These are phyloP conservation scores for Echeveria elegans DNA, from an alignment of 164 flowering plant species.

Conservation along the genomic window DNA sequence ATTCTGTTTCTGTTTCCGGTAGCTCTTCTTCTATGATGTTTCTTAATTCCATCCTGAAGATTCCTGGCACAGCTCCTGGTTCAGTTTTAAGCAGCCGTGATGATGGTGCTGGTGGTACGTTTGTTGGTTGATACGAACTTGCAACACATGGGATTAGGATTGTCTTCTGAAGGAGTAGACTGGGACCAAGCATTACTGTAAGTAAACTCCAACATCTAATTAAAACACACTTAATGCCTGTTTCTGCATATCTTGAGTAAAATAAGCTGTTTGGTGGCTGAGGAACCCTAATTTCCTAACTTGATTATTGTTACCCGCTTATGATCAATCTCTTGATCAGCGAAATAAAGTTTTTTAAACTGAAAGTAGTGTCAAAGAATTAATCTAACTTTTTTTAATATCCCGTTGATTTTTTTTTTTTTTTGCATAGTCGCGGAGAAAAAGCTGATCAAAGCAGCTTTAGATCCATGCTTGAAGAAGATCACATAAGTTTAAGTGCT, in stretches of 20 bases:
- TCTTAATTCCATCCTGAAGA: not conserved
- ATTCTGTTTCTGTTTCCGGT: not conserved
- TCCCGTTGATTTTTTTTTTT: not conserved
- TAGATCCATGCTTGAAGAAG: slow-evolving; percentile 44
- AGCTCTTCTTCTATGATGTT: not conserved
- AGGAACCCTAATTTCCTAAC: not conserved
- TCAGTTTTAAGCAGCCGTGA: not conserved
- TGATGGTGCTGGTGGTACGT: not conserved
- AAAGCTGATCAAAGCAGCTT: slow-evolving; percentile 33
- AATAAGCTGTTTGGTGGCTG: not conserved
- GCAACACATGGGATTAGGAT: slow-evolving; percentile 51
- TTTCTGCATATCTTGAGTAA: not conserved
- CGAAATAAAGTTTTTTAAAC: not conserved
- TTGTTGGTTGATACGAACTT: slow-evolving; percentile 19
- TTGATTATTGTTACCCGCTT: not conserved
- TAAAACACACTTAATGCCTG: not conserved
- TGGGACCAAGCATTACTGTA: slow-evolving; percentile 49
- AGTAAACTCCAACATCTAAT: slow-evolving; percentile 10
- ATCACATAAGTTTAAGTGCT: slow-evolving; percentile 11
- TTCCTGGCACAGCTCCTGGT: not conserved
- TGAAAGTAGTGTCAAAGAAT: not conserved
- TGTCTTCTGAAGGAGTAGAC: slow-evolving; percentile 37
- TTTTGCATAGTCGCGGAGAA: slow-evolving; percentile 25
- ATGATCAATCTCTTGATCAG: not conserved
- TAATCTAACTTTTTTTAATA: not conserved